A percentile compares a stretch with the other conserved stretches of the same genome.
phyloP scores from a whole-genome alignment of 768 basidiomycete genomes.

The Suillus americanus region DNA sequence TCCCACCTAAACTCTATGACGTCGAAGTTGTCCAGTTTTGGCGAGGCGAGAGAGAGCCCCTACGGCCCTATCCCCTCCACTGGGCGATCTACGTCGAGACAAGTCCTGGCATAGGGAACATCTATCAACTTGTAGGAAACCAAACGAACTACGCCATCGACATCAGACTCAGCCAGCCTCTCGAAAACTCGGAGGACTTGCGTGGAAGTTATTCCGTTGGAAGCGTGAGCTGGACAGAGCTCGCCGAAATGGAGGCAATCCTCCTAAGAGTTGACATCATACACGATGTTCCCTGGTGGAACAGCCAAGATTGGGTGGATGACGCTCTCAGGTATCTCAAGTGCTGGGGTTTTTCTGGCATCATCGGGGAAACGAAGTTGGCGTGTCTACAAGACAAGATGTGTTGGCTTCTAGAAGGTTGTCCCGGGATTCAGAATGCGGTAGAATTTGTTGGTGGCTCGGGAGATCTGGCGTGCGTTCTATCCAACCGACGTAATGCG shows the following conservation, averaged over 20 bases:
- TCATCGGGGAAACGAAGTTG: background rate
- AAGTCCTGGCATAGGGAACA: constrained; percentile 17
- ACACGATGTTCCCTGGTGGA: background rate
- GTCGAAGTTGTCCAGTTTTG: constrained; percentile 32
- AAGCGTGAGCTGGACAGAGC: constrained; percentile 10
- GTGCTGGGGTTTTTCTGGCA: background rate
- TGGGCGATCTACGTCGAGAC: constrained; percentile 31
- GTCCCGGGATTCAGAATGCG: background rate
- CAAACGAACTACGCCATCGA: constrained; percentile 22
- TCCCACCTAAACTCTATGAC: constrained; percentile 17
- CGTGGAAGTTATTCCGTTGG: constrained; percentile 26
- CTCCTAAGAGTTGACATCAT: background rate
- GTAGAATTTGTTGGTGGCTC: background rate
- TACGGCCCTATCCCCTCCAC: constrained; percentile 18
- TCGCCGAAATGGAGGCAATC: background rate
- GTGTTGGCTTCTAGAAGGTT: background rate
- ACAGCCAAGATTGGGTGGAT: background rate
- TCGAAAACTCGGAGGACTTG: constrained; percentile 15
- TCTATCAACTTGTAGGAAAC: constrained; percentile 27
- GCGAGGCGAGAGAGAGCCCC: constrained; percentile 12
- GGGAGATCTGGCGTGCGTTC: background rate
- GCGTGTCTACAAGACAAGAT: background rate
- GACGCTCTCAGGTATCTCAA: background rate
- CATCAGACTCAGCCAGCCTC: constrained; percentile 6
- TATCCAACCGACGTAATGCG: background rate